Evolutionary conservation across 2,329 filamentous ascomycete species (phyloP).

Genomic region (Penicillium sp.): DNA sequence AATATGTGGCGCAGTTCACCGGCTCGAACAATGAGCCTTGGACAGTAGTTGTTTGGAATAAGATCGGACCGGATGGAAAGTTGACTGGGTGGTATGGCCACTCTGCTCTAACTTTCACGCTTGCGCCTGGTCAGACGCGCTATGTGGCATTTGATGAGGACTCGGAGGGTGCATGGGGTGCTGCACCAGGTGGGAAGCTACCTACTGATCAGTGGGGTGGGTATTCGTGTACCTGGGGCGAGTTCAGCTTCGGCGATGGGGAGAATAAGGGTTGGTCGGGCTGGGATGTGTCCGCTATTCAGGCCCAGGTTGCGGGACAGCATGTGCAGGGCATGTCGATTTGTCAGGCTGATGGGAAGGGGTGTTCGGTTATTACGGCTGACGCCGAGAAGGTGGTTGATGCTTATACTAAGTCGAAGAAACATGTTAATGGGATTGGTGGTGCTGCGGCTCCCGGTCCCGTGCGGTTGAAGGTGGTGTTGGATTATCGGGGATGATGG

Average conservation of each 20-base stretch:
- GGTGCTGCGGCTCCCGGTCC: slow-evolving; percentile 31
- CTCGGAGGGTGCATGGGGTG: slow-evolving; percentile 38
- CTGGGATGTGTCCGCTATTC: slow-evolving; percentile 43
- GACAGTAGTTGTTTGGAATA: slow-evolving; percentile 42
- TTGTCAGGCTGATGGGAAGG: slow-evolving; percentile 24
- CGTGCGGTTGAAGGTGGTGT: slow-evolving; percentile 27
- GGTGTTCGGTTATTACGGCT: slow-evolving; percentile 31
- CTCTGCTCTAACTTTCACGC: slow-evolving; percentile 32
- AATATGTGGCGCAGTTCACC: slow-evolving; percentile 37
- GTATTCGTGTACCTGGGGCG: slow-evolving; percentile 39
- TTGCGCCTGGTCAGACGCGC: slow-evolving; percentile 31
- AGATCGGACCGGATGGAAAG: slow-evolving; percentile 34
- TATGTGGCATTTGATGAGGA: slow-evolving; percentile 41
- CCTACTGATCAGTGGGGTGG: slow-evolving; percentile 33
- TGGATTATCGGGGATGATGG: slow-evolving; percentile 29
- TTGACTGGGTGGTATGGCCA: slow-evolving; percentile 39
- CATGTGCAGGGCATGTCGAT: slow-evolving; percentile 37
- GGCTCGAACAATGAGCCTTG: slow-evolving; percentile 32
- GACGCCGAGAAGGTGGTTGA: slow-evolving; percentile 23
- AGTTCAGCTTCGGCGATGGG: slow-evolving; percentile 37
- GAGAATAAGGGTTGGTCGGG: slow-evolving; percentile 38
- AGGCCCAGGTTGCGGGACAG: slow-evolving; percentile 30
- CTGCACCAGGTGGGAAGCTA: slow-evolving; percentile 27
- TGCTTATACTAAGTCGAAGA: slow-evolving; percentile 29
- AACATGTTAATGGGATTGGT: slow-evolving; percentile 35